Conservation (phyloP, 1,139 yeast species). For the Candida sp. region DNA sequence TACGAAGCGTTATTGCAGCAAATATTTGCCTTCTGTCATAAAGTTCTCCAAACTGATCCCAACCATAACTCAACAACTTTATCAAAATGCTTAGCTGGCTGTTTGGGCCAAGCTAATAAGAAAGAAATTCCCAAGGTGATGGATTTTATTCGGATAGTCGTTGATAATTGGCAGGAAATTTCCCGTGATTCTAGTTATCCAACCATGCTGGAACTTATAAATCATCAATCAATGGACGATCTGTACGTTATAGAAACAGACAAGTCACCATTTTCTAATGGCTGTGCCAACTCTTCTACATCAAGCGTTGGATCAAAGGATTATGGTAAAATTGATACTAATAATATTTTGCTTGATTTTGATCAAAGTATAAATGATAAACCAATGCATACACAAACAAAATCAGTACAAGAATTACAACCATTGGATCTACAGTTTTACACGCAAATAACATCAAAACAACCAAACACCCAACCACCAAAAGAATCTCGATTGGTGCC, state of each 20-base stretch:
- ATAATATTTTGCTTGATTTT: background rate
- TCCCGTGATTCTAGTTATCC: conserved; percentile 11
- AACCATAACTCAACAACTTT: conserved; percentile 44
- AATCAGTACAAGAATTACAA: background rate
- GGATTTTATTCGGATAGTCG: conserved; percentile 46
- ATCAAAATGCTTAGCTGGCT: conserved; percentile 47
- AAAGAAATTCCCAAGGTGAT: conserved; percentile 47
- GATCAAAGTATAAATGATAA: background rate
- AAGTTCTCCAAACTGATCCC: conserved; percentile 34
- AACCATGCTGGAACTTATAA: conserved; percentile 20
- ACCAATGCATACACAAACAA: background rate
- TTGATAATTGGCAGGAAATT: conserved; percentile 40
- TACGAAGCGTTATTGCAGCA: conserved; percentile 31
- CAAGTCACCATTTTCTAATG: background rate
- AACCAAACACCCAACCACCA: background rate
- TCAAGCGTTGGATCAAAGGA: background rate
- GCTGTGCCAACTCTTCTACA: background rate
- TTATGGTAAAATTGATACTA: background rate
- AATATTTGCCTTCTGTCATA: conserved; percentile 36
- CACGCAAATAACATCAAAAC: background rate
- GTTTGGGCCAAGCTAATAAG: conserved; percentile 48
- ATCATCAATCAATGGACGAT: conserved; percentile 11
- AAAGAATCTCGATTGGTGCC: background rate
- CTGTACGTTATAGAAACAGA: conserved; percentile 20
- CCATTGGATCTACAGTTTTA: background rate